A percentile compares a stretch with the other conserved stretches of the same genome.
Evolutionary conservation across 2,329 filamentous ascomycete species (phyloP).

Genomic region (Sarocladium strictum): DNA sequence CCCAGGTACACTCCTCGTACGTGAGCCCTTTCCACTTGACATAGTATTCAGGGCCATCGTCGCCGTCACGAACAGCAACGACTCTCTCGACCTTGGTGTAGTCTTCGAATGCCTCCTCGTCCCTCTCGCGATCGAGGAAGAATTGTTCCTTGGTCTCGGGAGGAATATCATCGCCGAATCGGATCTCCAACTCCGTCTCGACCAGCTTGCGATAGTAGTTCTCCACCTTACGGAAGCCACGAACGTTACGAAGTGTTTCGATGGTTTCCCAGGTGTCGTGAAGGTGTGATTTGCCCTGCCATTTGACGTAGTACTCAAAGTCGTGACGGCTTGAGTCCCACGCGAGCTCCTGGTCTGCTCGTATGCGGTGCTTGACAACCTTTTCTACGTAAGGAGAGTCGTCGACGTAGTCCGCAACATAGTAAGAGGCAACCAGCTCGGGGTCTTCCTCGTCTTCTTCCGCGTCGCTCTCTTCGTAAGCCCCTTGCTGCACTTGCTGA

Average conservation of each 20-base stretch:
- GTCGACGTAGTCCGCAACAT: conserved; percentile 64
- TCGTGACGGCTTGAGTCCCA: conserved; percentile 61
- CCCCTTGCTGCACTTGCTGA: conserved; percentile 60
- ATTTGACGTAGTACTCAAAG: conserved; percentile 92
- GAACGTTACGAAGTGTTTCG: conserved; percentile 66
- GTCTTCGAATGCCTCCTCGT: conserved; percentile 81
- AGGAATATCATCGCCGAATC: conserved; percentile 67
- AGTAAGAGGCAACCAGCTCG: conserved; percentile 55
- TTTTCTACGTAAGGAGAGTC: conserved; percentile 82
- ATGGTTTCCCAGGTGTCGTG: conserved; percentile 93
- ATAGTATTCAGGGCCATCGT: conserved; percentile 73
- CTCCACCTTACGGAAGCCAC: conserved; percentile 82
- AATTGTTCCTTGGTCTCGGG: conserved; percentile 89
- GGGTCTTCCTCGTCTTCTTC: conserved; percentile 61
- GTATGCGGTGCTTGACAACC: conserved; percentile 79
- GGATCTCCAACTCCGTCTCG: conserved; percentile 71
- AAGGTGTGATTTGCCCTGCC: conserved; percentile 91
- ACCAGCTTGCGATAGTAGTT: conserved; percentile 90
- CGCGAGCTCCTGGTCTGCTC: conserved; percentile 57
- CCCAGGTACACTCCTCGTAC: conserved; percentile 96
- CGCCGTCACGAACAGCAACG: conserved; percentile 74
- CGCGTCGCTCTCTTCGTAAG: conserved; percentile 61
- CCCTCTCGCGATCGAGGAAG: conserved; percentile 88
- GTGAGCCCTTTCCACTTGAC: conserved; percentile 96
- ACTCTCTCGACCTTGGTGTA: conserved; percentile 91